A percentile compares a stretch with the other conserved stretches of the same genome.
These are phyloP conservation scores for Asparagopsis taxiformis DNA, from an alignment of 31 red algal genomes.

Conservation along the genomic window DNA sequence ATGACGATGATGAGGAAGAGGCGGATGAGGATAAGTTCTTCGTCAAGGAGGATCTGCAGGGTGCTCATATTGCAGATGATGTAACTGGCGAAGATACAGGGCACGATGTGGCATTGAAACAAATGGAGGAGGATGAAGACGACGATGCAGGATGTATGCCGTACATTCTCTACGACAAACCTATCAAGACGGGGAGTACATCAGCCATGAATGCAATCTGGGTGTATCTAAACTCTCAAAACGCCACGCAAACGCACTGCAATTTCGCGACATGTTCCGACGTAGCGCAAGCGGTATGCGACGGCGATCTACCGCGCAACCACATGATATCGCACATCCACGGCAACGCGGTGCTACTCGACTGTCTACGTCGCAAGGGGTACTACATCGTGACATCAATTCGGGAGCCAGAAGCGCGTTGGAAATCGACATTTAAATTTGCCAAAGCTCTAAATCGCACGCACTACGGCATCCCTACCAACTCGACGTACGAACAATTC, in stretches of 20 bases:
- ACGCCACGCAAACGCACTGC: not conserved
- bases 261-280: slow-evolving; percentile 5
- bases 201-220: not conserved
- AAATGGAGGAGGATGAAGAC: not conserved
- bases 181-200: slow-evolving; percentile 23
- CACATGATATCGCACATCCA: slow-evolving; percentile 1
- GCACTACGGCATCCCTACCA: slow-evolving; percentile 15
- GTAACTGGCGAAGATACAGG: no score
- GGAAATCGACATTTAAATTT: slow-evolving; percentile 12
- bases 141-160: not conserved
- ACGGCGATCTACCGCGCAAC: not conserved
- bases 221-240: not conserved
- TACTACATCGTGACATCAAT: slow-evolving; percentile 25
- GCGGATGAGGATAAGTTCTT: no score
- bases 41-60: no score
- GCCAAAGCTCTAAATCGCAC: not conserved
- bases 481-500: slow-evolving; percentile 1
- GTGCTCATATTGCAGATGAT: no score
- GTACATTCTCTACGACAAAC: slow-evolving; percentile 20
- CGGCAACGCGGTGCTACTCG: not conserved
- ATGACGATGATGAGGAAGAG: no score
- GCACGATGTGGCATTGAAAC: no score
- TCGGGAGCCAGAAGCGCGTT: slow-evolving; percentile 14
- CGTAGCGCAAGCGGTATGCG: not conserved
- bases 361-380: slow-evolving; percentile 5